These are phyloP conservation scores for Populus hybrid DNA, from an alignment of 441 rosid genomes.

Conservation along the genomic window DNA sequence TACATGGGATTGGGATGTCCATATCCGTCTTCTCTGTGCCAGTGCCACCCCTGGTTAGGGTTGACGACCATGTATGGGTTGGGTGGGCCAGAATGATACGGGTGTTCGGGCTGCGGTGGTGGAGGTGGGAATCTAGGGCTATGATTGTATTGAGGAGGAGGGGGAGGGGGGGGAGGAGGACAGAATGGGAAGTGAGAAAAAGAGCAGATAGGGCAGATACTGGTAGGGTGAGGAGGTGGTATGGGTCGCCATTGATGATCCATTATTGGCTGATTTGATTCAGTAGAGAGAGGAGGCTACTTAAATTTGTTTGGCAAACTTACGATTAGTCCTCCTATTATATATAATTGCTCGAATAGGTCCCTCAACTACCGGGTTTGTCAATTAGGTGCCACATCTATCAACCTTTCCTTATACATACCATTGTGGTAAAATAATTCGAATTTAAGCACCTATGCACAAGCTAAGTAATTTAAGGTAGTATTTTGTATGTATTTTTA, in stretches of 20 bases:
- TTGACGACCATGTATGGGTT: neutral
- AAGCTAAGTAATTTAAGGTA: no score
- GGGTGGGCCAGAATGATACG: conserved; percentile 25
- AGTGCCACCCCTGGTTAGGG: conserved; percentile 34
- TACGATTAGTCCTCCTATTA: neutral
- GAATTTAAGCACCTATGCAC: no score
- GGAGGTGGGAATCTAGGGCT: conserved; percentile 39
- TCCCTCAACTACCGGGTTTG: neutral
- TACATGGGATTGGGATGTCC: conserved; percentile 4
- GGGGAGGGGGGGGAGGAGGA: conserved; percentile 44
- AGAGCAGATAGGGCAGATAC: conserved; percentile 58
- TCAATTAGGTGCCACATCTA: neutral
- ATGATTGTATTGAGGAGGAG: conserved; percentile 26
- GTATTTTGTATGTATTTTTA: no score
- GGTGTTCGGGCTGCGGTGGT: conserved; percentile 37
- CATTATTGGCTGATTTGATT: conserved; percentile 24
- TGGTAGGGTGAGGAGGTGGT: conserved; percentile 38
- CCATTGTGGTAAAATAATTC: no score
- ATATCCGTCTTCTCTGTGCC: conserved; percentile 16
- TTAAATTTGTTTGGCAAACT: neutral
- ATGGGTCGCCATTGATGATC: conserved; percentile 73
- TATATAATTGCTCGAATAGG: no score
- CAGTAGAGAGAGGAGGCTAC: neutral
- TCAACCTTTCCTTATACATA: no score
- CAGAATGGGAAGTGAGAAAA: conserved; percentile 80